Base-by-base conservation (phyloP, 768 basidiomycete genomes). In the Boletus pseudo-olivaceus region DNA sequence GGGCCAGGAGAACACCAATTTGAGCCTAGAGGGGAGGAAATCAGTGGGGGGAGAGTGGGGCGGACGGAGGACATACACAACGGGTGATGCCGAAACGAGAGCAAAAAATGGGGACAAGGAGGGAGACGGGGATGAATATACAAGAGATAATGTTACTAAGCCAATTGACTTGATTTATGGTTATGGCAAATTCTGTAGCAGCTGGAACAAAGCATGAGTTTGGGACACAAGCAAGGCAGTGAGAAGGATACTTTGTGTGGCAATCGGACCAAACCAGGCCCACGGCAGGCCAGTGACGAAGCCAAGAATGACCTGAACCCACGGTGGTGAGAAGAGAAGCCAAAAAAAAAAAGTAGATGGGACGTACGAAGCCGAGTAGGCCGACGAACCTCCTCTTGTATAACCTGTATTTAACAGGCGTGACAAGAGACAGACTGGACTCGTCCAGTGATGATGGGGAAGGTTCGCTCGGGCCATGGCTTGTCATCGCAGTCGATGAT, bases 201-300 rank as follows among this genome's bases (percentile, higher is more conserved):
- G 79, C 88, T 90, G 40, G n/a, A 56, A 39, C 35, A 39, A 20
- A 27, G 12, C 6, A 19, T 20, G 17, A 8, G 39, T 32, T 11
- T 19, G 15, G 4, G 51, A 7, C 3, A 2, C 27, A 2, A 15
- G 7, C 23, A 6, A 15, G 15, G 17, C 30, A 1, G 4, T 2
- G 1, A n/a, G 20, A 9, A 15, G 30, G 56, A 76, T 45, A 90
- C 90, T 75, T 61, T 84, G 67, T 39, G 82, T 83, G 0, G 90
- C 75, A 50, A 94, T 92, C 4, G 91, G 88, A 4, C 90, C 90
- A 62, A 93, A 93, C 90, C 90, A 93, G 4, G 87, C 79, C 81
- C 83, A 84, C 7, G 78, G 72, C 84, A 88, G 82, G 7, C 81
- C 88, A 2, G 78, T 73, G 11, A 83, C 77, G 38, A 85, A 66